Percentiles rank a stretch among this genome's conserved stretches.
phyloP scores from a whole-genome alignment of 306 rosid species.

The Rosa chinensis region DNA sequence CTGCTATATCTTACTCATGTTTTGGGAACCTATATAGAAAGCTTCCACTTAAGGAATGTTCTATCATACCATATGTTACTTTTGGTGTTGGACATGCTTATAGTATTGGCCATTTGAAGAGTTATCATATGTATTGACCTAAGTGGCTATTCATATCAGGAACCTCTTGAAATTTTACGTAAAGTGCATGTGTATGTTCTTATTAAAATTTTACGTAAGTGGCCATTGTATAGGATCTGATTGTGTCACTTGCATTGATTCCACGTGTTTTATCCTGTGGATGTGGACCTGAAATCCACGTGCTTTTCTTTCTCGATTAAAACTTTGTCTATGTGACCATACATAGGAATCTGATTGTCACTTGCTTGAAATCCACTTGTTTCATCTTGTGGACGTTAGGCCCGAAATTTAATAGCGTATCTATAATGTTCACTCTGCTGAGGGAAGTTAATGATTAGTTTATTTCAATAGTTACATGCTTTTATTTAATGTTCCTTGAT shows the following conservation, averaged over 20 bases:
- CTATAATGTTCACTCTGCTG: not conserved
- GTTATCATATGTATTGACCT: not conserved
- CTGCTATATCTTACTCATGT: not conserved
- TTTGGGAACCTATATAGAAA: not conserved
- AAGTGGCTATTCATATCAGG: not conserved
- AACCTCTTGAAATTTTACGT: not conserved
- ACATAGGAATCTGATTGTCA: constrained; percentile 3
- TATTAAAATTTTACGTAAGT: not conserved
- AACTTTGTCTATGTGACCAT: not conserved
- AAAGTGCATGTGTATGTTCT: not conserved
- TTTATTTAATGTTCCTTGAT: constrained; percentile 6
- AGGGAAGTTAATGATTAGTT: not conserved
- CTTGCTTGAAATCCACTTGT: constrained; percentile 8
- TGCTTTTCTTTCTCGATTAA: not conserved
- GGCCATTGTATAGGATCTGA: not conserved
- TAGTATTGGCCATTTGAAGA: not conserved
- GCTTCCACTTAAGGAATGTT: not conserved
- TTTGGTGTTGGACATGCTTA: not conserved
- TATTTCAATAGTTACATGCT: constrained; percentile 21
- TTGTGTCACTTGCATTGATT: not conserved
- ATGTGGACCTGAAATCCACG: not conserved
- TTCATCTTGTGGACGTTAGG: not conserved
- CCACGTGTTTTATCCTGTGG: not conserved
- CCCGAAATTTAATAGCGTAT: not conserved
- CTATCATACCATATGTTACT: not conserved